Evolutionary conservation across 2,329 filamentous ascomycete species (phyloP).

Genomic region (Penicillium sp.): DNA sequence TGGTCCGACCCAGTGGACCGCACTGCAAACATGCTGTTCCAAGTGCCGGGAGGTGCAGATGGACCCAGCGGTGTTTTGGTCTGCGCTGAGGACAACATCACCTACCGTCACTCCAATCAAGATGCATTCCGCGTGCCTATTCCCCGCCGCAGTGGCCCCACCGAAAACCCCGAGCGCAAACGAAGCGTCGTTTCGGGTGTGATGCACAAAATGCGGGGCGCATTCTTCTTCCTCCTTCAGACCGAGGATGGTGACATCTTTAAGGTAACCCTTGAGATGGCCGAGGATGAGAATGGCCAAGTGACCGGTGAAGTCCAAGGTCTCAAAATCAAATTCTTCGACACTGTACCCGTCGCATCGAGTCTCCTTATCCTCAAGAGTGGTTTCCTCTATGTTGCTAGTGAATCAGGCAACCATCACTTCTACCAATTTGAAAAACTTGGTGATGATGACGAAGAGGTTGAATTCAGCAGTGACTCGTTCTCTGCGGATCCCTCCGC

Average conservation of each 20-base stretch:
- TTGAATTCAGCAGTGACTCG: constrained; percentile 79
- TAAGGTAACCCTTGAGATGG: constrained; percentile 92
- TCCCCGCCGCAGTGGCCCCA: constrained; percentile 79
- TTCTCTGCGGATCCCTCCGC: constrained; percentile 75
- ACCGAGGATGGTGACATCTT: constrained; percentile 98
- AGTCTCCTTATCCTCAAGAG: constrained; percentile 92
- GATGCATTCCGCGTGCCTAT: constrained; percentile 86
- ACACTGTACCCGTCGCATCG: constrained; percentile 86
- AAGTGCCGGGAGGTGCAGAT: constrained; percentile 90
- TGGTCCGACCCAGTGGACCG: constrained; percentile 95
- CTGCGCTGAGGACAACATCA: constrained; percentile 91
- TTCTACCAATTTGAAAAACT: constrained; percentile 98
- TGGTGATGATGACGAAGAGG: constrained; percentile 90
- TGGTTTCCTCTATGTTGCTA: constrained; percentile 89
- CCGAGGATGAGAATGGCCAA: constrained; percentile 74
- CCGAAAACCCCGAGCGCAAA: constrained; percentile 89
- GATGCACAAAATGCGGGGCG: constrained; percentile 96
- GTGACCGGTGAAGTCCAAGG: constrained; percentile 77
- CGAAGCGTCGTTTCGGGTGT: constrained; percentile 84
- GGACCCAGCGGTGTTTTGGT: constrained; percentile 94
- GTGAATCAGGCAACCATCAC: constrained; percentile 88
- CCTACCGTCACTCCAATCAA: constrained; percentile 95
- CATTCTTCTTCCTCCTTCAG: constrained; percentile 96
- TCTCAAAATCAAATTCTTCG: constrained; percentile 95
- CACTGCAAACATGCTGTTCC: constrained; percentile 85